Evolutionary conservation across 371 early-diverging fungal species (phyloP), one percentile per base, ranked within the genome.

Genomic region (Mortierella sp.): DNA sequence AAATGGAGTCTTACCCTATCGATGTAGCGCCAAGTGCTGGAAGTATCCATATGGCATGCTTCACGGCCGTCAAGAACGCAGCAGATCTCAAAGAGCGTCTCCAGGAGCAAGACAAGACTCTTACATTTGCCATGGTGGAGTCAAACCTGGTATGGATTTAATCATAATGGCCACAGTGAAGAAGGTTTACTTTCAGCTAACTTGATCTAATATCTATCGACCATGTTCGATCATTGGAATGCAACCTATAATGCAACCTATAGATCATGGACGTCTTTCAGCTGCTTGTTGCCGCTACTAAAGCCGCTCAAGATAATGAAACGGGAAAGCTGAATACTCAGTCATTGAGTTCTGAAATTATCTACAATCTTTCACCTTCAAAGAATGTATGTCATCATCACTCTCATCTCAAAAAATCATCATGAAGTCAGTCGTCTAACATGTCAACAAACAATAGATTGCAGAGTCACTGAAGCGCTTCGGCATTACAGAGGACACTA

Each of bases 1-100:
- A 10, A 56, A 90, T 90, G 90, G 89, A 90, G 73, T 84, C 89
- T n/a, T 87, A 80, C 62, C 85, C 76, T 2, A 70, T 89, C 40
- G 90, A 90, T 32, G 61, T 86, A 10, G 70, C 84, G 66, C 88
- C 88, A 32, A 61, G 75, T 31, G 67, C 72, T 22, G 86, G 84
- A 29, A 76, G 74, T 28, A 77, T 88, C 15, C 87, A 90, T 55
- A 68, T 89, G 63, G 86, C 87, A 10, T 82, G 89, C 35, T 89
- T 87, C 71, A 75, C 80, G 42, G 77, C 84, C 49, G 86, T 90
- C 17, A 85, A 73, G 9, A 90, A 90, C 60, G 84, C 87, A 10
- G 15, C 85, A 8, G 85, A 86, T 32, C 82, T 90, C 53, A 84
- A 85, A 51, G 75, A 88, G 51, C 76, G 88, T 22, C 74, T 89